A percentile compares a stretch with the other conserved stretches of the same genome.
Evolutionary conservation across 163 green algal species (phyloP).

Genomic region (Chloromonas sp.): DNA sequence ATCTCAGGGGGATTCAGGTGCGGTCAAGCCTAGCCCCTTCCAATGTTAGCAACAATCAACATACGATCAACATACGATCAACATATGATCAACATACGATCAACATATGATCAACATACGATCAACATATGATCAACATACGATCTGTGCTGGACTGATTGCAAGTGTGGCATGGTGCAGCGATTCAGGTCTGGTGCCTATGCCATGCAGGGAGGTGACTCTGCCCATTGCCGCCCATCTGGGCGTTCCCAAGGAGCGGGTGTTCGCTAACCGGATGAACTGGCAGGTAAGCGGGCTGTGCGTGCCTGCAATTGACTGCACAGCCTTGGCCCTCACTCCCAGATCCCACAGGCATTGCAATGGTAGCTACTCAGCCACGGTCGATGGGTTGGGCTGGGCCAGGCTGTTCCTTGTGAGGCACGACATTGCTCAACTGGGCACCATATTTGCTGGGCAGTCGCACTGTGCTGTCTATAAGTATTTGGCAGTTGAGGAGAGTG

Average conservation of each 20-base stretch:
- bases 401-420: no score
- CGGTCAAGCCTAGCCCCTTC: not conserved
- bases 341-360: no score
- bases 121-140: not conserved
- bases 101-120: not conserved
- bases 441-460: no score
- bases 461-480: no score
- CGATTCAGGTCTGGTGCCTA: not conserved
- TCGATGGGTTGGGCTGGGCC: no score
- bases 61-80: not conserved
- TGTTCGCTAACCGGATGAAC: conserved; percentile 72
- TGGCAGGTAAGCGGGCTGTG: conserved; percentile 25
- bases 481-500: not conserved
- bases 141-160: no score
- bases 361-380: no score
- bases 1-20: conserved; percentile 66
- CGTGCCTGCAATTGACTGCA: not conserved
- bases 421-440: no score
- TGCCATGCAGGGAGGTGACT: conserved; percentile 44
- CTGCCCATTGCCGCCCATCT: conserved; percentile 55
- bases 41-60: not conserved
- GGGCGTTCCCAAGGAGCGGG: conserved; percentile 48
- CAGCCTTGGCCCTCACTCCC: no score
- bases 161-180: not conserved
- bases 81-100: not conserved